phyloP scores from a whole-genome alignment of 179 eudicot species.

The Silene vulgaris region DNA sequence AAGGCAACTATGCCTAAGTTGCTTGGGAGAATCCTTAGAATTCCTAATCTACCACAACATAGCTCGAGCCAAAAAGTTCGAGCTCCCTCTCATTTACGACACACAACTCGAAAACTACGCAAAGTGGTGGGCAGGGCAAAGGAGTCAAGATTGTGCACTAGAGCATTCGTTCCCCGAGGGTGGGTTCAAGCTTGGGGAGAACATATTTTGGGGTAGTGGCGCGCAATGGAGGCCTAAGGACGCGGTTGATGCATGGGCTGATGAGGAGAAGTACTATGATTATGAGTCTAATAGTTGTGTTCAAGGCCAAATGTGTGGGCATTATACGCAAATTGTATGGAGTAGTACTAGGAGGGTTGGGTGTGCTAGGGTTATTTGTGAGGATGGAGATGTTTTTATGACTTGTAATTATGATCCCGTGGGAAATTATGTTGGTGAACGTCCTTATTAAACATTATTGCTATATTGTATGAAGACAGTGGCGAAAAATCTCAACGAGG shows the following conservation, averaged over 20 bases:
- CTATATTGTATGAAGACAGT: neutral
- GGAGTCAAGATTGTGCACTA: constrained; percentile 47
- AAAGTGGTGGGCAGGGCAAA: constrained; percentile 64
- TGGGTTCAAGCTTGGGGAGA: constrained; percentile 66
- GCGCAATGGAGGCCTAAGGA: constrained; percentile 53
- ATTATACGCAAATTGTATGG: constrained; percentile 88
- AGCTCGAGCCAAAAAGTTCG: constrained; percentile 51
- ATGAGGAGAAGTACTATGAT: constrained; percentile 64
- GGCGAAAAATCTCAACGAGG: no score
- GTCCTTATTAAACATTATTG: constrained; percentile 47
- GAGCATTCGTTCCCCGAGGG: constrained; percentile 70
- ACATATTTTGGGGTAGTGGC: constrained; percentile 74
- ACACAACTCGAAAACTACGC: constrained; percentile 53
- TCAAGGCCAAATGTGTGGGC: constrained; percentile 62
- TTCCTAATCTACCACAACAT: constrained; percentile 58
- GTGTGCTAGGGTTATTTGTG: constrained; percentile 70
- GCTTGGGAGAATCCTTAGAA: constrained; percentile 51
- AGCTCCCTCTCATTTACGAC: constrained; percentile 61
- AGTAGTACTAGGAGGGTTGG: constrained; percentile 54
- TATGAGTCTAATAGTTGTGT: constrained; percentile 54
- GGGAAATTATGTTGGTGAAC: constrained; percentile 63
- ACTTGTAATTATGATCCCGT: constrained; percentile 77
- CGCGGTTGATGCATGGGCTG: constrained; percentile 65
- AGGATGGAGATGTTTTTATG: constrained; percentile 73
- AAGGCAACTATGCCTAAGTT: constrained; percentile 61